Evolutionary conservation across 202 grass and related monocot species (phyloP).

Genomic region (Saccharum hybrid): DNA sequence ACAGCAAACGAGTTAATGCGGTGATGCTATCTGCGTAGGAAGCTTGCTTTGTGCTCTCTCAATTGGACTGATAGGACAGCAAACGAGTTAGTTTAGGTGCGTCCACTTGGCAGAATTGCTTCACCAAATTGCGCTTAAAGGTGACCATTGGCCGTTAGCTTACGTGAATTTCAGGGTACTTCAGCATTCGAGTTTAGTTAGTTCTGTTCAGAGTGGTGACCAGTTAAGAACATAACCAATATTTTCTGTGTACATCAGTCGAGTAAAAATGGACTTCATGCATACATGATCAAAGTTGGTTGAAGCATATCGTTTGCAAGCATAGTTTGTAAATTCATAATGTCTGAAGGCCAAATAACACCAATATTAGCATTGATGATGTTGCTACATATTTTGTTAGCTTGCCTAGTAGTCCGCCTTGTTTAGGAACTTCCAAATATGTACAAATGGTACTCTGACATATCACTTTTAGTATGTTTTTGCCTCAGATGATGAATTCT

Average conservation of each 20-base stretch:
- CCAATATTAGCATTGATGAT: constrained; percentile 6
- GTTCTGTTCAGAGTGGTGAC: background rate
- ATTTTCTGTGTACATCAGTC: background rate
- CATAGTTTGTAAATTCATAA: background rate
- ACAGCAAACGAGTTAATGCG: background rate
- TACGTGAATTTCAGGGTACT: constrained; percentile 1
- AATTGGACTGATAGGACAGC: background rate
- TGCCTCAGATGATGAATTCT: background rate
- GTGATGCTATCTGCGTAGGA: background rate
- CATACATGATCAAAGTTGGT: background rate
- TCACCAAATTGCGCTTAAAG: background rate
- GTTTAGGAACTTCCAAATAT: background rate
- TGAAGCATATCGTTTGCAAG: background rate
- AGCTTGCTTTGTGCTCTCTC: constrained; percentile 12
- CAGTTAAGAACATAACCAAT: background rate
- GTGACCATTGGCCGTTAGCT: constrained; percentile 6
- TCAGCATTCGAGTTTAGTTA: constrained; percentile 19
- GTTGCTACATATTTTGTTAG: background rate
- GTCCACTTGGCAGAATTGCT: background rate
- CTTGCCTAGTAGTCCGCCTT: background rate
- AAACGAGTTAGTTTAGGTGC: background rate
- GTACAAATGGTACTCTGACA: background rate
- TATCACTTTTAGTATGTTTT: background rate
- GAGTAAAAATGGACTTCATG: background rate
- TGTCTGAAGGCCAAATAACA: constrained; percentile 7